phyloP scores from a whole-genome alignment of 2,329 filamentous ascomycete genomes.

The Pestalotiopsis fici region DNA sequence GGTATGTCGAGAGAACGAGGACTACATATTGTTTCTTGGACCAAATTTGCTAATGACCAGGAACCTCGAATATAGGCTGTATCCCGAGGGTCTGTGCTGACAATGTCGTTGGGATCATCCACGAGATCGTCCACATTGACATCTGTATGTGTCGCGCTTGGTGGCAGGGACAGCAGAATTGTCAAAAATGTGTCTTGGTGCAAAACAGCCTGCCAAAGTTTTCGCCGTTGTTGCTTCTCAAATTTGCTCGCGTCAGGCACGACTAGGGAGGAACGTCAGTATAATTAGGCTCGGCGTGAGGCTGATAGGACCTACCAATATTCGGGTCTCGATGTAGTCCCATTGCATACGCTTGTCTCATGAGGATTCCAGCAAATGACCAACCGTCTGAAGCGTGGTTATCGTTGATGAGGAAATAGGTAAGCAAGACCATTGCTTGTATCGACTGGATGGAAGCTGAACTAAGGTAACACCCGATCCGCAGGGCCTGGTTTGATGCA shows the following conservation, averaged over 20 bases:
- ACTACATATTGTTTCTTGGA: conserved; percentile 75
- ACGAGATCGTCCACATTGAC: conserved; percentile 73
- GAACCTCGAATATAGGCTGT: conserved; percentile 74
- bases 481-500: conserved; percentile 75
- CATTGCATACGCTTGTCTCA: conserved; percentile 80
- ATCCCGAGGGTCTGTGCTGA: conserved; percentile 64
- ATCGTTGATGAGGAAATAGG: conserved; percentile 84
- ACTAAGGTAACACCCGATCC: conserved; percentile 76
- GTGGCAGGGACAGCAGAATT: conserved; percentile 74
- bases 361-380: conserved; percentile 77
- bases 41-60: conserved; percentile 77
- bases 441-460: conserved; percentile 72
- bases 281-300: background rate
- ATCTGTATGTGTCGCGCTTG: conserved; percentile 77
- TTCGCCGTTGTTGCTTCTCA: conserved; percentile 77
- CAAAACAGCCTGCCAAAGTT: conserved; percentile 80
- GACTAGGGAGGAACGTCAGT: conserved; percentile 36
- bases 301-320: conserved; percentile 47
- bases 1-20: conserved; percentile 74
- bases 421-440: conserved; percentile 80
- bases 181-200: conserved; percentile 83
- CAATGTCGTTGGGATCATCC: conserved; percentile 60
- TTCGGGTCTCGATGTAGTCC: conserved; percentile 79
- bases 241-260: conserved; percentile 66
- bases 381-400: conserved; percentile 83